Evolutionary conservation across 108 stramenopile genomes (phyloP).

Genomic region (Nitzschia sp.): DNA sequence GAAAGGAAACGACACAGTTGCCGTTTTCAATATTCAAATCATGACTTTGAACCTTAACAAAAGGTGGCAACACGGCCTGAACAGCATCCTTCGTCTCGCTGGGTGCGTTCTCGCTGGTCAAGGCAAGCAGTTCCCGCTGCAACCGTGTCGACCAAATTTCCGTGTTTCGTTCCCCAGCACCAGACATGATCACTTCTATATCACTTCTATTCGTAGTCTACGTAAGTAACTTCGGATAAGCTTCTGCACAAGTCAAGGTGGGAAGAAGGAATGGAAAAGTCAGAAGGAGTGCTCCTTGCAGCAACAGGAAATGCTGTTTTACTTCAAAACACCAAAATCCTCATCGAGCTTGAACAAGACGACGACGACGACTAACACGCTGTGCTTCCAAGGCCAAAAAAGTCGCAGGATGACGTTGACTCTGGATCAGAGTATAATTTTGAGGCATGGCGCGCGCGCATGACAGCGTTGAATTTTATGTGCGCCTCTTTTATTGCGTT

Average conservation of each 20-base stretch:
- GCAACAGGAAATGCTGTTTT: too few species aligned
- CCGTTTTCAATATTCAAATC: constrained; percentile 73
- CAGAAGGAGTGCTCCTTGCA: too few species aligned
- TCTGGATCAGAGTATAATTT: background rate
- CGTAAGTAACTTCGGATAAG: background rate
- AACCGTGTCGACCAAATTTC: constrained; percentile 89
- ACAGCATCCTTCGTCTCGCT: constrained; percentile 42
- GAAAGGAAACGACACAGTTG: constrained; percentile 66
- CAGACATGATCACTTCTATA: background rate
- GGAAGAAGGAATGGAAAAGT: too few species aligned
- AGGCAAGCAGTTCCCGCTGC: constrained; percentile 78
- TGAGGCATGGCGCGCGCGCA: background rate
- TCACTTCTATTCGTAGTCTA: too few species aligned
- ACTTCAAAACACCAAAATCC: too few species aligned
- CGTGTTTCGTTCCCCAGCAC: constrained; percentile 44
- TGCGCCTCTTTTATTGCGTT: too few species aligned
- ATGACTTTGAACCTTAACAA: constrained; percentile 64
- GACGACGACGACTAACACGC: too few species aligned
- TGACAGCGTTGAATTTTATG: background rate
- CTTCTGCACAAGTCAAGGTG: too few species aligned
- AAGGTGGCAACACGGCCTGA: constrained; percentile 60
- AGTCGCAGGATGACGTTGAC: background rate
- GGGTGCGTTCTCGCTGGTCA: constrained; percentile 72
- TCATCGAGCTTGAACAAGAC: too few species aligned
- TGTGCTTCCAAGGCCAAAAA: constrained; percentile 4